Evolutionary conservation across 345 rosid species (phyloP).

Genomic region (Populus ilicifolia): DNA sequence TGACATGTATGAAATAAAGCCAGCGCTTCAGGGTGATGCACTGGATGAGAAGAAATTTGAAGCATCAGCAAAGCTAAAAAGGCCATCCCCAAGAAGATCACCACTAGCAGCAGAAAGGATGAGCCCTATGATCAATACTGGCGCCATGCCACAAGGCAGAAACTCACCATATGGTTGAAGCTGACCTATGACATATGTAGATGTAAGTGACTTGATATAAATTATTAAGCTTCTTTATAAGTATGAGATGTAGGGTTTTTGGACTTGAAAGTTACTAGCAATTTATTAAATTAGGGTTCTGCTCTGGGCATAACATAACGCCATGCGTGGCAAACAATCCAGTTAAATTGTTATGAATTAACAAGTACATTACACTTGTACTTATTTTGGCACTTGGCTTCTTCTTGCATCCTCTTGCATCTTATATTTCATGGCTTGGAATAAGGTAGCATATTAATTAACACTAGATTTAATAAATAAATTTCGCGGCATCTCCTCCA

Average conservation of each 20-base stretch:
- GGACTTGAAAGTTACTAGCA: constrained; percentile 8
- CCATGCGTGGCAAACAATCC: constrained; percentile 22
- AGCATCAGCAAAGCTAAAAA: constrained; percentile 43
- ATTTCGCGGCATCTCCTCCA: background rate
- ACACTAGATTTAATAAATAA: background rate
- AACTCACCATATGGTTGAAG: constrained; percentile 57
- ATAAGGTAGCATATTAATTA: background rate
- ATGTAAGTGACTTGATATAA: constrained; percentile 11
- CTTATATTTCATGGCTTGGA: background rate
- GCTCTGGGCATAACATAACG: constrained; percentile 22
- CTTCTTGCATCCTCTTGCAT: background rate
- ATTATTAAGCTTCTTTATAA: constrained; percentile 8
- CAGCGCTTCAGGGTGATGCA: constrained; percentile 51
- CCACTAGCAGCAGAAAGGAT: constrained; percentile 43
- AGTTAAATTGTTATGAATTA: constrained; percentile 23
- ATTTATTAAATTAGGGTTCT: constrained; percentile 23
- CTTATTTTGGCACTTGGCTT: constrained; percentile 6
- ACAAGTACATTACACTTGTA: constrained; percentile 7
- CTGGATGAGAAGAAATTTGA: constrained; percentile 46
- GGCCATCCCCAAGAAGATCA: constrained; percentile 69
- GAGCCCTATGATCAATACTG: constrained; percentile 49
- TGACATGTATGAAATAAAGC: constrained; percentile 65
- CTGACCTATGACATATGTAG: background rate
- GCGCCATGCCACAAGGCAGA: constrained; percentile 51
- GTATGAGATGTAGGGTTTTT: constrained; percentile 29